These are phyloP conservation scores for Trichoderma citrinoviride DNA, from an alignment of 2,329 filamentous ascomycete species.

Conservation along the genomic window DNA sequence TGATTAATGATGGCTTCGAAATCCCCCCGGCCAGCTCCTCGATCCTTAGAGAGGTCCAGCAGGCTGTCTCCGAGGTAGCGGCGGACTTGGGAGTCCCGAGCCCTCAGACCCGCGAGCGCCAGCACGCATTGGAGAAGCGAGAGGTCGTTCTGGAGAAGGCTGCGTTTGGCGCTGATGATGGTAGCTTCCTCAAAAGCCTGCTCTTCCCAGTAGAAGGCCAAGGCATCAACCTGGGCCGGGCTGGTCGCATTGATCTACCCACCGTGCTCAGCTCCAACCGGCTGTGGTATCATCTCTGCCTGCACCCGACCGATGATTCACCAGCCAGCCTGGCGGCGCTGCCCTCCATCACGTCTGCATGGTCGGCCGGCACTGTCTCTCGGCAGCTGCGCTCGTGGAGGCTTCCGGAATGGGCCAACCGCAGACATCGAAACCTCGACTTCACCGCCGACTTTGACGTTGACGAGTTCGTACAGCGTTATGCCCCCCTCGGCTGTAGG, in stretches of 20 bases:
- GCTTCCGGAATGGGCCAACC: slow-evolving; percentile 93
- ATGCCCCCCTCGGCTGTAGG: slow-evolving; percentile 77
- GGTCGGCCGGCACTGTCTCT: slow-evolving; percentile 91
- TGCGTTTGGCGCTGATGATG: slow-evolving; percentile 74
- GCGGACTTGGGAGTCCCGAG: slow-evolving; percentile 76
- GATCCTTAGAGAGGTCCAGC: slow-evolving; percentile 82
- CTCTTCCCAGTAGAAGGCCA: slow-evolving; percentile 75
- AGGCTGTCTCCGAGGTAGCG: slow-evolving; percentile 71
- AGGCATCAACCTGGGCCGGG: slow-evolving; percentile 76
- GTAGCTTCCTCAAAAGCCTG: slow-evolving; percentile 77
- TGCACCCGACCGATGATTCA: slow-evolving; percentile 87
- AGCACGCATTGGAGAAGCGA: slow-evolving; percentile 75
- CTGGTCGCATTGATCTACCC: slow-evolving; percentile 75
- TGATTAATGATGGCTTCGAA: slow-evolving; percentile 93
- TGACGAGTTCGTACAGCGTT: slow-evolving; percentile 85
- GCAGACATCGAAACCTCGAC: slow-evolving; percentile 84
- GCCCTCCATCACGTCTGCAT: slow-evolving; percentile 72
- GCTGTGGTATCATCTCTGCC: slow-evolving; percentile 89
- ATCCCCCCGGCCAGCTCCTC: slow-evolving; percentile 72
- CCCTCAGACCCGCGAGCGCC: slow-evolving; percentile 66
- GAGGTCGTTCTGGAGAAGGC: slow-evolving; percentile 85
- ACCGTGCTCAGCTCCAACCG: slow-evolving; percentile 76
- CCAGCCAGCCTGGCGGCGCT: slow-evolving; percentile 72
- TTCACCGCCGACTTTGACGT: slow-evolving; percentile 96
- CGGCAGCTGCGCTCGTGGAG: slow-evolving; percentile 91